phyloP scores from a whole-genome alignment of 768 basidiomycete genomes.

The Agaricus sinodeliciosus region DNA sequence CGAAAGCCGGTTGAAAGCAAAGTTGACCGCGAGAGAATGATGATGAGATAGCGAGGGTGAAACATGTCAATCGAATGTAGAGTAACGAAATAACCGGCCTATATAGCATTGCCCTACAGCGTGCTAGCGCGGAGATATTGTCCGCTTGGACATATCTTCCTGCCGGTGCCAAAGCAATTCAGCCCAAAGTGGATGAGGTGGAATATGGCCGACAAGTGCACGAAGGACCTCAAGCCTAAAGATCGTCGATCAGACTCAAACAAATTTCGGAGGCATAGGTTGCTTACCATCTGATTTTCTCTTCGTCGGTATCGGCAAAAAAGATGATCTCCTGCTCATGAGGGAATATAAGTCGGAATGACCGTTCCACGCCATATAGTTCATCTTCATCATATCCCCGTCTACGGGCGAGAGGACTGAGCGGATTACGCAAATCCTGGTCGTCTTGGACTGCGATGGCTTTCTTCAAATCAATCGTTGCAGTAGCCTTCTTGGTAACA shows the following conservation, averaged over 20 bases:
- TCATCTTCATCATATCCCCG: constrained; percentile 45
- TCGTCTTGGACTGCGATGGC: constrained; percentile 74
- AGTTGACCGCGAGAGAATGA: background rate
- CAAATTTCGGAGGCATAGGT: background rate
- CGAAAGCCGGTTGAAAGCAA: background rate
- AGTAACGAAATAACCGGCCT: no score
- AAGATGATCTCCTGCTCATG: constrained; percentile 77
- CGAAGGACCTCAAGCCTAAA: constrained; percentile 79
- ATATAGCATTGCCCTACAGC: background rate
- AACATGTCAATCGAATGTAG: background rate
- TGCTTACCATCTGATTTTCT: constrained; percentile 79
- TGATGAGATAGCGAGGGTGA: background rate
- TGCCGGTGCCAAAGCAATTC: constrained; percentile 86
- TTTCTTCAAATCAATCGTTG: constrained; percentile 88
- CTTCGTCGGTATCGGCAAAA: constrained; percentile 86
- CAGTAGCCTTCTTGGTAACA: constrained; percentile 83
- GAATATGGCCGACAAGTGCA: constrained; percentile 83
- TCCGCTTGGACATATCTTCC: constrained; percentile 36
- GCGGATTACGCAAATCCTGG: constrained; percentile 45
- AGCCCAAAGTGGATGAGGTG: constrained; percentile 90
- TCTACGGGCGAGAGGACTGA: constrained; percentile 35
- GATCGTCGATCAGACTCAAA: background rate
- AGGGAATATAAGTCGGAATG: constrained; percentile 80
- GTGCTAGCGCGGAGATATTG: background rate
- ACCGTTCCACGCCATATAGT: constrained; percentile 68